These are phyloP conservation scores for Coemansia sp. DNA, from an alignment of 192 early-diverging fungal species.

Conservation along the genomic window DNA sequence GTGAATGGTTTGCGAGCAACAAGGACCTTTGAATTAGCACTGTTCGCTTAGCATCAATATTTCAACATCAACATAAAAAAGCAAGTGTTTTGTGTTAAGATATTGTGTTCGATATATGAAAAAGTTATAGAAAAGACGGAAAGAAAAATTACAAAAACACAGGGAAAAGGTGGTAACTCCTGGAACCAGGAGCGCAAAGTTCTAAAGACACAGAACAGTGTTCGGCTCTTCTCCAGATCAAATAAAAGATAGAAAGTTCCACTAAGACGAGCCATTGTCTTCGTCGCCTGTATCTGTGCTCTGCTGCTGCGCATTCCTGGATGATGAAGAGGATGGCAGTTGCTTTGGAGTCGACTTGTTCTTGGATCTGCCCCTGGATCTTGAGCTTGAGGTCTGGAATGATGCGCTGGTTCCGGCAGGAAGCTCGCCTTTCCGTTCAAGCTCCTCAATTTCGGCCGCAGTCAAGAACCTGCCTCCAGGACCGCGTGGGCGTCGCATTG, in stretches of 20 bases:
- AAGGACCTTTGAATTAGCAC: constrained; percentile 22
- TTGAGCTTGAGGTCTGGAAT: constrained; percentile 31
- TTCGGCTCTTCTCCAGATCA: too few relatives aligned
- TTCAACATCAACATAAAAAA: too few relatives aligned
- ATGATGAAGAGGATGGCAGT: background rate
- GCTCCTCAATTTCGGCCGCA: constrained; percentile 70
- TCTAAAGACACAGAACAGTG: too few relatives aligned
- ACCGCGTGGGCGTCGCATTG: constrained; percentile 94
- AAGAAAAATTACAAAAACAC: background rate
- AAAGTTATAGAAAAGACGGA: background rate
- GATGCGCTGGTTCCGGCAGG: constrained; percentile 45
- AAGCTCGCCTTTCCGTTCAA: constrained; percentile 56
- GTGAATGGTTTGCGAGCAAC: constrained; percentile 39
- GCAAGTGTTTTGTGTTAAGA: too few relatives aligned
- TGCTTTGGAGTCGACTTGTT: constrained; percentile 13
- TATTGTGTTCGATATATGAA: too few relatives aligned
- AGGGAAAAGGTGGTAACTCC: background rate
- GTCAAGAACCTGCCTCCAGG: constrained; percentile 96
- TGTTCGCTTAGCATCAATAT: too few relatives aligned
- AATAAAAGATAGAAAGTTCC: background rate
- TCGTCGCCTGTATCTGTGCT: constrained; percentile 12
- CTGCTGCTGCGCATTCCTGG: background rate
- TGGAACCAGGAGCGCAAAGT: background rate
- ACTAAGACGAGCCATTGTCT: constrained; percentile 15
- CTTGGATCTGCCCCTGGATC: constrained; percentile 32